Conservation (phyloP, 805 yeast species). For the Wickerhamiella alocasiicola region DNA sequence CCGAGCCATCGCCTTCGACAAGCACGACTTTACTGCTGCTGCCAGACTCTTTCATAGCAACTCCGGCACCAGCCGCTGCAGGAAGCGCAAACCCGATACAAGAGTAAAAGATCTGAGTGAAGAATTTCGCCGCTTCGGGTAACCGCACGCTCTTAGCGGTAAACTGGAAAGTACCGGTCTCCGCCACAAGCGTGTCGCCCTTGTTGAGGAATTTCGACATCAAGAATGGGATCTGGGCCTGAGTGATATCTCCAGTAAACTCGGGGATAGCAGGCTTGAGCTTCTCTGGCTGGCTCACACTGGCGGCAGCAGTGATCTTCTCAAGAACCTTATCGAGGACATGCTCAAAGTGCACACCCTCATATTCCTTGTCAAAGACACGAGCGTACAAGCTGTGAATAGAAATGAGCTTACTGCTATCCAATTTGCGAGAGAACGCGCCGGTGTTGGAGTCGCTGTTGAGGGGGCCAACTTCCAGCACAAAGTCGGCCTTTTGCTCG, state of each 20-base stretch:
- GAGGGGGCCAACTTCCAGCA: conserved; percentile 58
- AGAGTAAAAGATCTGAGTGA: conserved; percentile 61
- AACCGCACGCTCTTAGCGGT: conserved; percentile 56
- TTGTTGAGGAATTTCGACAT: not conserved
- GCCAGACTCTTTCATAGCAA: conserved; percentile 27
- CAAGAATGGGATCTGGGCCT: conserved; percentile 27
- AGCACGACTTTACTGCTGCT: conserved; percentile 46
- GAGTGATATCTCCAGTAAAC: conserved; percentile 29
- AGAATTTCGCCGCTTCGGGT: conserved; percentile 36
- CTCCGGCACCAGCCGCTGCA: conserved; percentile 67
- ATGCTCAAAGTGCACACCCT: conserved; percentile 16
- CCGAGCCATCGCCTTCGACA: conserved; percentile 89
- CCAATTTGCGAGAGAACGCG: conserved; percentile 40
- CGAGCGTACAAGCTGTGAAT: conserved; percentile 44
- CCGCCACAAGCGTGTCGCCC: conserved; percentile 32
- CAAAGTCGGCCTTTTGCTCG: conserved; percentile 44
- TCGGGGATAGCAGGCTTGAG: conserved; percentile 14
- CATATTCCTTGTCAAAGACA: conserved; percentile 29
- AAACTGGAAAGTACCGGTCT: conserved; percentile 76
- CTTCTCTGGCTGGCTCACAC: not conserved
- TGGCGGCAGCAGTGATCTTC: not conserved
- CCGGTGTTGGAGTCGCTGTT: conserved; percentile 61
- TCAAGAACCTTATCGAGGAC: conserved; percentile 24
- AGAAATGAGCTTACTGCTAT: conserved; percentile 33
- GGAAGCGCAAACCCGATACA: conserved; percentile 88